Evolutionary conservation across 2,329 filamentous ascomycete species (phyloP).

Genomic region (Epichloe glyceriae): DNA sequence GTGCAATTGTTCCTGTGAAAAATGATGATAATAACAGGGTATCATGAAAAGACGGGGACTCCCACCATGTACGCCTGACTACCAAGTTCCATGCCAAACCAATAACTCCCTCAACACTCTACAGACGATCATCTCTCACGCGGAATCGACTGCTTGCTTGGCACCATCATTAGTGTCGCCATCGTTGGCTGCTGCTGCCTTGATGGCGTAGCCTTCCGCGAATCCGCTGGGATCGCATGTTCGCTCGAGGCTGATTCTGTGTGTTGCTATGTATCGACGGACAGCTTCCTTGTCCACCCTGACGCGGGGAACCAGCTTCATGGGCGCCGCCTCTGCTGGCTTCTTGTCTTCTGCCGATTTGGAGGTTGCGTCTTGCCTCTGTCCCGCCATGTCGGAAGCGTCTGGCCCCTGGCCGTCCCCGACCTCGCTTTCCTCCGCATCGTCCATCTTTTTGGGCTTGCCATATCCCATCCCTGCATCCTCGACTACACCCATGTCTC

Average conservation of each 20-base stretch:
- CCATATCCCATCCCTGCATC: slow-evolving; percentile 37
- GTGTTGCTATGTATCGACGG: slow-evolving; percentile 50
- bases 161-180: slow-evolving; percentile 20
- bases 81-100: no score
- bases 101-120: no score
- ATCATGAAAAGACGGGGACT: no score
- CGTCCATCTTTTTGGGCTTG: slow-evolving; percentile 15
- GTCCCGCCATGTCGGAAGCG: not conserved
- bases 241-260: slow-evolving; percentile 49
- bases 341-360: not conserved
- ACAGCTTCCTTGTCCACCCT: slow-evolving; percentile 43
- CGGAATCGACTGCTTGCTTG: slow-evolving; percentile 10
- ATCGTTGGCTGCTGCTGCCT: slow-evolving; percentile 19
- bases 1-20: no score
- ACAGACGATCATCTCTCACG: not conserved
- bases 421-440: slow-evolving; percentile 6
- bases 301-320: slow-evolving; percentile 30
- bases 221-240: slow-evolving; percentile 68
- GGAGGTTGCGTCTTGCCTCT: not conserved
- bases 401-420: not conserved
- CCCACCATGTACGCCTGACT: no score
- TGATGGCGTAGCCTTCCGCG: slow-evolving; percentile 49
- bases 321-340: slow-evolving; percentile 4
- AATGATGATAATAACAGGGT: no score
- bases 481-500: slow-evolving; percentile 64